Base-by-base conservation (phyloP, 805 yeast genomes). In the Saturnispora galanensis region DNA sequence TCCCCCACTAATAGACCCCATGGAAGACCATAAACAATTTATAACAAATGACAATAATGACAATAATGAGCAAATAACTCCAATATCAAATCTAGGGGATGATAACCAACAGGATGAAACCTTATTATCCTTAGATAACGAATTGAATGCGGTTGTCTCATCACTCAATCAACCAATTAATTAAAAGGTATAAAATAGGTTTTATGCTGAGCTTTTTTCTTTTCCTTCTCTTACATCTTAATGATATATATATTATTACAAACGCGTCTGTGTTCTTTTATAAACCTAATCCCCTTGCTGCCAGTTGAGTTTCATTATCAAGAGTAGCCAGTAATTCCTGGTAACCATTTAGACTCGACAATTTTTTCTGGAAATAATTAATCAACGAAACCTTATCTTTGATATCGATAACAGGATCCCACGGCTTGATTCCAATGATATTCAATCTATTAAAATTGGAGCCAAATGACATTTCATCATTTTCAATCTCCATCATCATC, bases 371-470 rank as follows among this genome's bases (percentile, higher is more conserved):
- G 47, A 65, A 58, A 51, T 56, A 62, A 40, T 67, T 69, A 34
- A 63, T 59, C 48, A 64, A 18, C 43, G 45, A 28, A 12, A 51
- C 54, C 35, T 61, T 59, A 1, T 58, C 50, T 30, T 46, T 51
- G 10, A 86, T 63, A 18, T 69, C 67, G 1, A 78, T 73, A 29
- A 78, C 59, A 1, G 97, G 96, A 63, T 93, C 97, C 51, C 76
- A 69, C 3, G 81, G 71, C 50, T 71, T 76, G 12, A 64, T 63
- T 31, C 75, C 70, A 39, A 88, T 79, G 2, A 84, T 74, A 1
- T 74, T 77, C 47, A 93, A 68, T 56, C 75, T 79, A 42, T 94
- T 84, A 62, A 77, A 93, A 42, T 81, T 77, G 0, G 96, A 81
- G 2, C 97, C 97, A 63, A 89, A 93, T 2, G 93, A 70, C 2